A percentile compares a stretch with the other conserved stretches of the same genome.
These are phyloP conservation scores for Malus hybrid DNA, from an alignment of 331 rosid genomes.

Conservation along the genomic window DNA sequence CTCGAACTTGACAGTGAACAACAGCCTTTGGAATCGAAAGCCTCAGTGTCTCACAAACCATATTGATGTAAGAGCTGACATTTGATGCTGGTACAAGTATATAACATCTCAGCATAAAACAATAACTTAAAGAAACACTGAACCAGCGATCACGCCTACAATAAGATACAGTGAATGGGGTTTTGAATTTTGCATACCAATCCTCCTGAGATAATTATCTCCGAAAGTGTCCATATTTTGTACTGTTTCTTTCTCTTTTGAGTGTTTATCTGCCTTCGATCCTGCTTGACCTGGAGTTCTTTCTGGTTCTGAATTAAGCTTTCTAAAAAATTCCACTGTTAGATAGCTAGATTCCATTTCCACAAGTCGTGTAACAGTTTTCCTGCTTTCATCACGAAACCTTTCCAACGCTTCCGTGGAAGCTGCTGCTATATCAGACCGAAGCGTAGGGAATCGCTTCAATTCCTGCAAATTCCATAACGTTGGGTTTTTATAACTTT, in stretches of 20 bases:
- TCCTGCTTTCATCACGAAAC: constrained; percentile 90
- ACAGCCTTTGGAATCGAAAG: constrained; percentile 98
- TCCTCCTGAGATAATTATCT: constrained; percentile 77
- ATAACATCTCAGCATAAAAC: neutral
- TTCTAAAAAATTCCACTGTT: constrained; percentile 89
- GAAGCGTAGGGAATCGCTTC: constrained; percentile 89
- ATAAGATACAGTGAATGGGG: neutral
- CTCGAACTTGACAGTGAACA: constrained; percentile 98
- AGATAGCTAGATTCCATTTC: constrained; percentile 98
- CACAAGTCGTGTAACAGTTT: constrained; percentile 78
- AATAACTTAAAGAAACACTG: neutral
- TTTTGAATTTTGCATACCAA: constrained; percentile 45
- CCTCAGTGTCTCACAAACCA: constrained; percentile 84
- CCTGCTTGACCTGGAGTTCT: constrained; percentile 30
- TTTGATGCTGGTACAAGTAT: constrained; percentile 68
- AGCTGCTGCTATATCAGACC: constrained; percentile 75
- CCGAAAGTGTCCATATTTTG: constrained; percentile 46
- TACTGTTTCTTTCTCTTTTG: constrained; percentile 13
- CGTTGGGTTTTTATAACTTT: neutral
- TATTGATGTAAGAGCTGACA: constrained; percentile 72
- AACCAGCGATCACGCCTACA: neutral
- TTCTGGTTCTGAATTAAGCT: constrained; percentile 75
- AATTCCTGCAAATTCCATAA: constrained; percentile 61
- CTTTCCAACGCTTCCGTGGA: constrained; percentile 80
- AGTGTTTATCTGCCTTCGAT: constrained; percentile 5